These are phyloP conservation scores for Fusarium dimerum DNA, from an alignment of 2,329 filamentous ascomycete species.

Conservation along the genomic window DNA sequence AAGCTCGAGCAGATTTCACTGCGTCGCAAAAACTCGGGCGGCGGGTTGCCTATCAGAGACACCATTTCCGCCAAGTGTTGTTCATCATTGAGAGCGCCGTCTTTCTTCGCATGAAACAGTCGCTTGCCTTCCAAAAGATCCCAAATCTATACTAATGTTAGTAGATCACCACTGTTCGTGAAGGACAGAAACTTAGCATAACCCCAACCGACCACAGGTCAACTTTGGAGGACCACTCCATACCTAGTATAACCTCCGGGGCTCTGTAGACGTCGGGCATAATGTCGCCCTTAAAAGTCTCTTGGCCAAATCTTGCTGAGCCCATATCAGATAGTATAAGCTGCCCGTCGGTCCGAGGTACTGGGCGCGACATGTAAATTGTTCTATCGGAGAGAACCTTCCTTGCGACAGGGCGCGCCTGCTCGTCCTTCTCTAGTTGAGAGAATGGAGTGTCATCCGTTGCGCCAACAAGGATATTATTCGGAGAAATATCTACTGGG, in stretches of 20 bases:
- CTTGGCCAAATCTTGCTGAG: neutral
- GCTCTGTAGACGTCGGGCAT: conserved; percentile 3
- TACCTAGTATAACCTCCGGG: neutral
- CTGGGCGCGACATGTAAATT: neutral
- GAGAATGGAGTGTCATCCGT: neutral
- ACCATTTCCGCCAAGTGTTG: conserved; percentile 19
- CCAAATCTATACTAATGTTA: conserved; percentile 7
- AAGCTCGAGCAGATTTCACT: too few relatives aligned
- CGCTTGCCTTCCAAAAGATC: conserved; percentile 11
- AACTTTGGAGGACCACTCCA: conserved; percentile 3
- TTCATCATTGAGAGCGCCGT: conserved; percentile 12
- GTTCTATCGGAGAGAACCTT: neutral
- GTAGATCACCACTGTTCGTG: neutral
- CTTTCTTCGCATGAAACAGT: neutral
- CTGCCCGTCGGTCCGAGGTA: neutral
- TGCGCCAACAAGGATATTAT: neutral
- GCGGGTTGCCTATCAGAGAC: conserved; percentile 11
- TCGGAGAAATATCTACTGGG: neutral
- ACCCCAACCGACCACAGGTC: conserved; percentile 6
- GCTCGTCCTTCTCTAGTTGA: neutral
- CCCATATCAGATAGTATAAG: neutral
- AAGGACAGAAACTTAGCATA: neutral
- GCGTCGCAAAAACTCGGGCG: conserved; percentile 15
- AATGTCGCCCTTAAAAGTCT: neutral
- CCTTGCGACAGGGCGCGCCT: neutral